Base-by-base conservation (phyloP, 2,329 filamentous ascomycete species). In the Harringtonia lauricola region DNA sequence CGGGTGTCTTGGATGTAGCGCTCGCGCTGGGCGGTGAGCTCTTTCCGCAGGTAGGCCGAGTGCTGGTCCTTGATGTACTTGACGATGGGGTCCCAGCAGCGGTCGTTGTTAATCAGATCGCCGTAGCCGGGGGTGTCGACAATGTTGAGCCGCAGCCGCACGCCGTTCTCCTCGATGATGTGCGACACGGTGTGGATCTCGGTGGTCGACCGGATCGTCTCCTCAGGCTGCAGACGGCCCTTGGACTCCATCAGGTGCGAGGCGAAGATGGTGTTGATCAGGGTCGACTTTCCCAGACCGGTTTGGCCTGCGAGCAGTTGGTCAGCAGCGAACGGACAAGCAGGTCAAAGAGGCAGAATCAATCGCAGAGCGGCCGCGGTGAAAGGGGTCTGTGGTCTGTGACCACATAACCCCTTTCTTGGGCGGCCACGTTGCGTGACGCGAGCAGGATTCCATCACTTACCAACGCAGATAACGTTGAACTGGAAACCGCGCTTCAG, bases 51-150 rank as follows among this genome's bases (percentile, higher is more conserved):
- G 72, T 96, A 98, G 59, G 92, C 90, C 42, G 88, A 95, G 76
- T 98, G 92, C 74, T 98, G 92, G 69, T 98, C 92, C 78, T 98
- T 98, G 78, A 98, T 98, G 71, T 98, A 98, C 76, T 98, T 98
- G 76, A 98, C 90, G 64, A 98, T 98, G 51, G 92, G 92, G 63
- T 98, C 92, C 92, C 92, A 98, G 81, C 92, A 98, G 76, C 92
- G 85, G 72, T 98, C 92, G 68, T 98, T 98, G 79, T 98, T 98
- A 68, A 98, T 92, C 62, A 95, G 80, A 60, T 98, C 92, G 61
- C 92, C 92, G 60, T 98, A 98, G 52, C 92, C 92, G 52, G 92
- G 92, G 52, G 92, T 98, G 64, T 98, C 92, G 59, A 98, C 92
- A 60, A 98, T 98, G 79, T 96, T 98, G 60, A 98, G 76, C 58